These are phyloP conservation scores for Candida neerlandica DNA, from an alignment of 1,139 yeast genomes.

Conservation along the genomic window DNA sequence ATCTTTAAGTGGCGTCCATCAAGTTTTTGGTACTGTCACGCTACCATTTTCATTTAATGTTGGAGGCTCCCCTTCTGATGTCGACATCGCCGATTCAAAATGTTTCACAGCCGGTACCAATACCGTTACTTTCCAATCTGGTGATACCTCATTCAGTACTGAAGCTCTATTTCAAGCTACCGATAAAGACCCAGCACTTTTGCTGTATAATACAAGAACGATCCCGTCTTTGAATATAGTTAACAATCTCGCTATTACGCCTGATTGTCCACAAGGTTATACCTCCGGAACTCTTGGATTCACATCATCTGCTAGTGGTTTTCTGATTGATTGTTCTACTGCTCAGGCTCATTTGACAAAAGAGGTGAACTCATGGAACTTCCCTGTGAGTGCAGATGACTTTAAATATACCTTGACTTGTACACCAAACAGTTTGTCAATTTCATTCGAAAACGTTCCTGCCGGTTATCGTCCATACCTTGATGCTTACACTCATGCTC, in stretches of 20 bases:
- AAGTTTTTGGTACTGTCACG: conserved; percentile 16
- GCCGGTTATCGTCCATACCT: conserved; percentile 37
- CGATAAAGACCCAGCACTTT: neutral
- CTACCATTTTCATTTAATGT: conserved; percentile 31
- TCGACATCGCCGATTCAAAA: conserved; percentile 24
- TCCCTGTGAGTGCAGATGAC: conserved; percentile 17
- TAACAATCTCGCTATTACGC: conserved; percentile 24
- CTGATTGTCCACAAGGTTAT: conserved; percentile 27
- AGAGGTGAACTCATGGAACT: conserved; percentile 25
- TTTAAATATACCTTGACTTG: conserved; percentile 19
- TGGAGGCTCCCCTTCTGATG: conserved; percentile 24
- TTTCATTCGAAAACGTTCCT: conserved; percentile 27
- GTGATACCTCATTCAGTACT: conserved; percentile 22
- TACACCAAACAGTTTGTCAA: conserved; percentile 13
- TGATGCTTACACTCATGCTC: conserved; percentile 18
- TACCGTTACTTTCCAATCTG: conserved; percentile 31
- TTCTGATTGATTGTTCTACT: conserved; percentile 25
- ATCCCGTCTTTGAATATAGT: conserved; percentile 13
- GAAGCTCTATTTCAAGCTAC: conserved; percentile 1
- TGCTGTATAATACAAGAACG: neutral
- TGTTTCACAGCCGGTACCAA: conserved; percentile 27
- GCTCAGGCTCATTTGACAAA: conserved; percentile 25
- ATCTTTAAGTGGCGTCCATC: conserved; percentile 6
- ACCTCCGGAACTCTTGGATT: conserved; percentile 27
- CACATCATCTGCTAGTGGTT: conserved; percentile 2